phyloP scores from a whole-genome alignment of 2,329 filamentous ascomycete species.

The Colletotrichum sp. region DNA sequence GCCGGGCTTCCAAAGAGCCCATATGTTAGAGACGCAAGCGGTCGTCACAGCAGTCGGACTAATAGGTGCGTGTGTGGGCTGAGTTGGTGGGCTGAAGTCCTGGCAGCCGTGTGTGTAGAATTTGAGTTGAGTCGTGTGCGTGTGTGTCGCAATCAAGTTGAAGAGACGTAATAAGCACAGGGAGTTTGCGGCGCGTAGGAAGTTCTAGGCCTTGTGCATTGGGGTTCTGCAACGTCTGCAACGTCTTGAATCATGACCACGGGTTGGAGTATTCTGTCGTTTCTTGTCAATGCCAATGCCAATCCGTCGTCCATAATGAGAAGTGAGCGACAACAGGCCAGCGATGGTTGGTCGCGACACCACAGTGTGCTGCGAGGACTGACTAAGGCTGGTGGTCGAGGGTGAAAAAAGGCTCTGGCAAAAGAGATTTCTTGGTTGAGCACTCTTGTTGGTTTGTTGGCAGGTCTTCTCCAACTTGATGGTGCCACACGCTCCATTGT shows the following conservation, averaged over 20 bases:
- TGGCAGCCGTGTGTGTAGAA: background rate
- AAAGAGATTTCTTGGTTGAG: background rate
- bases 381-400: background rate
- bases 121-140: background rate
- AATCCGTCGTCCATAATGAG: background rate
- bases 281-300: background rate
- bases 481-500: conserved; percentile 5
- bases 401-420: background rate
- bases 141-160: background rate
- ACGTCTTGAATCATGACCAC: conserved; percentile 3
- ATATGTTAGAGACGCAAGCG: background rate
- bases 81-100: background rate
- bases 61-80: background rate
- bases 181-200: background rate
- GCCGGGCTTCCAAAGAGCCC: background rate
- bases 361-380: background rate
- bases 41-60: background rate
- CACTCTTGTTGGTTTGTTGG: background rate
- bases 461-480: background rate
- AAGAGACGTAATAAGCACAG: background rate
- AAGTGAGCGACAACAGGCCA: background rate
- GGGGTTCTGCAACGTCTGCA: background rate
- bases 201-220: background rate
- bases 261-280: background rate
- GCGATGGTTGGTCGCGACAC: background rate